phyloP scores from a whole-genome alignment of 1,139 yeast genomes.

The Lodderomyces jiufengensis region DNA sequence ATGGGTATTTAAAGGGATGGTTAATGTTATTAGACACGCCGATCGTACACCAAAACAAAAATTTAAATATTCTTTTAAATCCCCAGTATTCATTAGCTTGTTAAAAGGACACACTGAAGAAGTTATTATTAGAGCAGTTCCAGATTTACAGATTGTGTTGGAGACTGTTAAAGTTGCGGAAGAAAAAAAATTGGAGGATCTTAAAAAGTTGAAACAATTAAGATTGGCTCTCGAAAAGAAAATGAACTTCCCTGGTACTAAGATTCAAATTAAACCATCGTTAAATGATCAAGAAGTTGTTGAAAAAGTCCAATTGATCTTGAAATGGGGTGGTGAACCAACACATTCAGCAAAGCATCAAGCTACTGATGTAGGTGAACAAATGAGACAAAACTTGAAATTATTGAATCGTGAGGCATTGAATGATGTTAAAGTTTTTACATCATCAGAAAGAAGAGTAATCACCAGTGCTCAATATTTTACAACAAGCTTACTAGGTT shows the following conservation, averaged over 20 bases:
- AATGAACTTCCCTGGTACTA: slow-evolving; percentile 90
- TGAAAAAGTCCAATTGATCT: slow-evolving; percentile 90
- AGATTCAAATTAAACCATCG: slow-evolving; percentile 92
- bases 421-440: slow-evolving; percentile 79
- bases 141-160: slow-evolving; percentile 79
- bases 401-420: slow-evolving; percentile 81
- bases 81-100: slow-evolving; percentile 80
- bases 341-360: slow-evolving; percentile 96
- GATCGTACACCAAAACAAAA: slow-evolving; percentile 99
- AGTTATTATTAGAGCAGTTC: slow-evolving; percentile 87
- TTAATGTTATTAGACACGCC: slow-evolving; percentile 91
- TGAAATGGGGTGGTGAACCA: slow-evolving; percentile 99
- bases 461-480: slow-evolving; percentile 88
- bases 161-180: slow-evolving; percentile 83
- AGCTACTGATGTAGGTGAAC: slow-evolving; percentile 93
- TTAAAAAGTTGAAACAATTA: slow-evolving; percentile 68
- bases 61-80: slow-evolving; percentile 89
- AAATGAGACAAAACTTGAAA: slow-evolving; percentile 86
- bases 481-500: slow-evolving; percentile 76
- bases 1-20: slow-evolving; percentile 95
- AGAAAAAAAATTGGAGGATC: slow-evolving; percentile 75
- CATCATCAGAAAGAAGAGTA: slow-evolving; percentile 94
- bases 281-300: slow-evolving; percentile 62
- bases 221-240: slow-evolving; percentile 85
- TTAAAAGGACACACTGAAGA: slow-evolving; percentile 95